phyloP scores from a whole-genome alignment of 108 stramenopile species.

The Skeletonema potamos region DNA sequence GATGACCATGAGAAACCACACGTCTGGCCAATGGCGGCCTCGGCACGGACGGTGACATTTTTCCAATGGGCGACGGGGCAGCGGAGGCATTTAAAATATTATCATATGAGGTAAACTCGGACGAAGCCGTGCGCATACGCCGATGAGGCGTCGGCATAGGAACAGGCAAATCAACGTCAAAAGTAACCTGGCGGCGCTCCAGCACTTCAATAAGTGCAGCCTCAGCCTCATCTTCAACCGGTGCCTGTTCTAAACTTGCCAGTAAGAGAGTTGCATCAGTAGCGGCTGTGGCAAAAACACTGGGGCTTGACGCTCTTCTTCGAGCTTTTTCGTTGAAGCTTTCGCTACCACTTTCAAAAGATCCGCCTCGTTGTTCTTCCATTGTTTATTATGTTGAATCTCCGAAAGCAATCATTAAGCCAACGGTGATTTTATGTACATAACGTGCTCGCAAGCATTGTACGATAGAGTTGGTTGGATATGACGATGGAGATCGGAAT shows the following conservation, averaged over 20 bases:
- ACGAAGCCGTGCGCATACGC: background rate
- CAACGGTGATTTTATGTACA: no score
- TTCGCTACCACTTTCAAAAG: background rate
- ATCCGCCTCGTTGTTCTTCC: background rate
- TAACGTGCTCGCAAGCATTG: no score
- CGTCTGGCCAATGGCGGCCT: background rate
- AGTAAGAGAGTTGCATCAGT: slow-evolving; percentile 18
- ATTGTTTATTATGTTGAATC: background rate
- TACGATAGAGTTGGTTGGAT: no score
- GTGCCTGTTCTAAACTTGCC: slow-evolving; percentile 38
- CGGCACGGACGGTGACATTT: background rate
- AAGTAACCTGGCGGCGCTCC: slow-evolving; percentile 40
- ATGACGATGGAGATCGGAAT: no score
- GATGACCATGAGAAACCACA: background rate
- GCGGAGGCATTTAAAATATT: background rate
- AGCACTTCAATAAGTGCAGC: slow-evolving; percentile 38
- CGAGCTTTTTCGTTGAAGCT: background rate
- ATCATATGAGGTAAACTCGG: background rate
- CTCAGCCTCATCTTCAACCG: slow-evolving; percentile 42
- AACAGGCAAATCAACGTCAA: background rate
- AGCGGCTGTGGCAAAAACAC: background rate
- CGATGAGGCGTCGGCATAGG: background rate
- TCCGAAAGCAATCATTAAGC: no score
- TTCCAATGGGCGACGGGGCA: background rate
- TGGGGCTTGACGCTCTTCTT: background rate